Percentiles rank a stretch among this genome's conserved stretches.
These are phyloP conservation scores for Intubia oerlemansii DNA, from an alignment of 2,329 filamentous ascomycete species.

Conservation along the genomic window DNA sequence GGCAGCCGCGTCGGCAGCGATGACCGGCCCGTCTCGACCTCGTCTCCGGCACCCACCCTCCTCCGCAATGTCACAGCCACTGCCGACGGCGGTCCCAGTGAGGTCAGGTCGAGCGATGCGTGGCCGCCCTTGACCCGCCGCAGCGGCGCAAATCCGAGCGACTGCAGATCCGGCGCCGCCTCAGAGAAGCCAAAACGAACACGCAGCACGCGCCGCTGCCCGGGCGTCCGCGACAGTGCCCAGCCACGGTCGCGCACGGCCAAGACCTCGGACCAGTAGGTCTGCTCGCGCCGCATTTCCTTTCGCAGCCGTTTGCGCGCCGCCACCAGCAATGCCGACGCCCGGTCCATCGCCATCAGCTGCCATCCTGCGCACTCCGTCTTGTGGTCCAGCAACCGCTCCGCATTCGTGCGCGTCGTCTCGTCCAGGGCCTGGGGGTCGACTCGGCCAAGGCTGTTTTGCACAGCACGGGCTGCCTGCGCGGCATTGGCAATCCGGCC, in stretches of 20 bases:
- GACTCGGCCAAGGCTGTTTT: background rate
- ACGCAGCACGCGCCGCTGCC: constrained; percentile 51
- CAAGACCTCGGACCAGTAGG: constrained; percentile 76
- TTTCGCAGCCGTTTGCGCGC: constrained; percentile 52
- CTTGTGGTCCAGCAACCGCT: constrained; percentile 31
- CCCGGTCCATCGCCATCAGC: constrained; percentile 52
- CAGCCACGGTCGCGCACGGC: constrained; percentile 68
- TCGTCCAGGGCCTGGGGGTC: constrained; percentile 14
- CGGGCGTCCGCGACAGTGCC: constrained; percentile 60
- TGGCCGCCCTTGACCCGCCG: constrained; percentile 52
- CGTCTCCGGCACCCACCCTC: too few species aligned
- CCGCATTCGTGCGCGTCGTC: constrained; percentile 6
- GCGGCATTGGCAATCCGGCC: constrained; percentile 42
- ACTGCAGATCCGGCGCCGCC: constrained; percentile 34
- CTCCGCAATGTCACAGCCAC: constrained; percentile 4
- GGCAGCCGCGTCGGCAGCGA: background rate
- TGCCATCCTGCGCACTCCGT: constrained; percentile 49
- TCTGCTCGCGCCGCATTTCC: constrained; percentile 61
- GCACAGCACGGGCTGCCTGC: constrained; percentile 17
- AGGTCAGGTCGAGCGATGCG: constrained; percentile 48
- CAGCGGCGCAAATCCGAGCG: constrained; percentile 64
- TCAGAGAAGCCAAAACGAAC: constrained; percentile 84
- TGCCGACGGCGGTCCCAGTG: constrained; percentile 20
- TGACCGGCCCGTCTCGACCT: constrained; percentile 1
- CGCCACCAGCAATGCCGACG: constrained; percentile 50